Conservation (phyloP, 75 land plant species). For the Pinus albicaulis region DNA sequence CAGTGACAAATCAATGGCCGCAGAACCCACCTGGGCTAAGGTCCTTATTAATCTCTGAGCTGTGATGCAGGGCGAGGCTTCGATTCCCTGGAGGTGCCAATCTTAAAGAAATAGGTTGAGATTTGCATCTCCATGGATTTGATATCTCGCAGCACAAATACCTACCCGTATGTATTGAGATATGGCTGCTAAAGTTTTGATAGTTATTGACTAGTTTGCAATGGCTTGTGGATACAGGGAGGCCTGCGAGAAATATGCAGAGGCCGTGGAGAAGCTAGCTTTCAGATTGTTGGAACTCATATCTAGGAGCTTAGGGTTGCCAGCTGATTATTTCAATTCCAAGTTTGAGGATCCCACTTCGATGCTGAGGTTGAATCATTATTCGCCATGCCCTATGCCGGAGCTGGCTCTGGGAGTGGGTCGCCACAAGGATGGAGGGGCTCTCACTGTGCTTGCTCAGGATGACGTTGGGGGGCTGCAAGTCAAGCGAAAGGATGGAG, state of each 20-base stretch:
- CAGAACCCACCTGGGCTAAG: slow-evolving; percentile 7
- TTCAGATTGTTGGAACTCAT: slow-evolving; percentile 63
- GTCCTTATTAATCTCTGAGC: slow-evolving; percentile 9
- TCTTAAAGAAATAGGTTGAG: no score
- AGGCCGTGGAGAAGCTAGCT: slow-evolving; percentile 50
- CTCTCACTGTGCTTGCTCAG: slow-evolving; percentile 62
- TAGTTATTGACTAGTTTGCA: no score
- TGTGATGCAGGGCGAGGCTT: no score
- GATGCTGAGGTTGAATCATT: slow-evolving; percentile 66
- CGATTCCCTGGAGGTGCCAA: no score
- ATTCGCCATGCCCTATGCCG: slow-evolving; percentile 75
- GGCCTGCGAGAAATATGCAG: slow-evolving; percentile 51
- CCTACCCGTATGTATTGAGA: no score
- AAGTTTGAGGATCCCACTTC: slow-evolving; percentile 48
- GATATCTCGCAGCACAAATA: no score
- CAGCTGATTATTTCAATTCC: slow-evolving; percentile 29
- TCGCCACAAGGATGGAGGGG: slow-evolving; percentile 79
- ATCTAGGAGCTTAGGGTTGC: slow-evolving; percentile 52
- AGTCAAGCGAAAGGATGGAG: slow-evolving; percentile 59
- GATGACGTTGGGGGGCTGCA: slow-evolving; percentile 86
- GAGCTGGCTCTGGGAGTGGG: slow-evolving; percentile 76
- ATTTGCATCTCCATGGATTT: no score
- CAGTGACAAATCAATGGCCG: slow-evolving; percentile 64
- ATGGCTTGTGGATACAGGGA: slow-evolving; percentile 6
- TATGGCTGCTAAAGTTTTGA: no score